Base-by-base conservation (phyloP, 1,284 basidiomycete species). In the Apiotrichum mycotoxinovorans region DNA sequence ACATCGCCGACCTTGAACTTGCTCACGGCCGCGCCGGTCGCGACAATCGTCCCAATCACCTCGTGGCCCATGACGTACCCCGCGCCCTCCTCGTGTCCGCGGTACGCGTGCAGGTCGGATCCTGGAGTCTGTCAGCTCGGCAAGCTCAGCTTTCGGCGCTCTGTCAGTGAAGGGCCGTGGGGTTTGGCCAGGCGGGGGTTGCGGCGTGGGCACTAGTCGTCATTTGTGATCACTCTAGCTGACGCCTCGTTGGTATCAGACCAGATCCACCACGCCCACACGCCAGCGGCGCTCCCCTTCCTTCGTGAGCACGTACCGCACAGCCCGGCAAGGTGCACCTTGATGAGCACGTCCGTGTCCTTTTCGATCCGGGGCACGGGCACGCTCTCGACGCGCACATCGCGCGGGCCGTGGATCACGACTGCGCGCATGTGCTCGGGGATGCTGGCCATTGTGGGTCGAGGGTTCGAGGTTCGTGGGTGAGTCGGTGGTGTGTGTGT, bases 51-150 rank as follows among this genome's bases (percentile, higher is more conserved):
- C 25, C 92, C 90, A 22, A 89, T 82, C 58, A 92, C 86, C 72
- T 95, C 91, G 70, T 94, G 91, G 4, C 91, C 91, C 55, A 73
- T 66, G 49, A 68, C 64, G 59, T 70, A 75, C 8, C 65, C 67
- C 1, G 56, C 57, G n/a, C 52, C 47, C 18, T 57, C 62, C 42
- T 79, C 81, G 37, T 79, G 79, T 1, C 87, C 88, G 48, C 88
- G 80, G 68, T 90, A 92, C 37, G 84, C 75, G 67, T 94, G 90
- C 34, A 92, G 78, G 75, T 93, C 90, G 59, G 88, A 90, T 64
- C 89, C 90, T 72, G 87, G 11, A 34, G 30, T 30, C 30, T 9
- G 88, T 48, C 12, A 47, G 45, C 43, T 47, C n/a, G n/a, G n/a
- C n/a, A n/a, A n/a, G n/a, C n/a, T n/a, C n/a, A n/a, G n/a, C n/a